Evolutionary conservation across 371 early-diverging fungal genomes (phyloP).

Genomic region (Sporodiniella umbellata): DNA sequence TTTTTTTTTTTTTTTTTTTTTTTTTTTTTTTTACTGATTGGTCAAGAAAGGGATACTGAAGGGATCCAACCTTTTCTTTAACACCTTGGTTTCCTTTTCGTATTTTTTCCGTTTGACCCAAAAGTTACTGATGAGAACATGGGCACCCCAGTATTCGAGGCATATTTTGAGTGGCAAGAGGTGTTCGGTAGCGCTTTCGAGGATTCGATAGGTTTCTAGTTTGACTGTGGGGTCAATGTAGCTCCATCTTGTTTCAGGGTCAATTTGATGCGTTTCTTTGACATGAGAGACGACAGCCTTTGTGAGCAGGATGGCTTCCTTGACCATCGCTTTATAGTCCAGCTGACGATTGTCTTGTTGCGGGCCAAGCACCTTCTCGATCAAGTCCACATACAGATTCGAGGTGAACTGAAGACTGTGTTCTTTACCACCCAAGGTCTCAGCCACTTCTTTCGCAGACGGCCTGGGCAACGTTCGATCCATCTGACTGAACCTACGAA

Average conservation of each 20-base stretch:
- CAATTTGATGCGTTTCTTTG: constrained; percentile 6
- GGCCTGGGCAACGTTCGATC: constrained; percentile 7
- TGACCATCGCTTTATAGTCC: constrained; percentile 15
- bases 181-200: constrained; percentile 12
- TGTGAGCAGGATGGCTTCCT: constrained; percentile 12
- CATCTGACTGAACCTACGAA: constrained; percentile 1
- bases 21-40: not conserved
- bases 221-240: constrained; percentile 11
- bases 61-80: not conserved
- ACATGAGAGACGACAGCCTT: constrained; percentile 9
- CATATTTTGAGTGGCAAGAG: constrained; percentile 10
- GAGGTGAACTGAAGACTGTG: constrained; percentile 15
- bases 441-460: constrained; percentile 7
- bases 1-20: not conserved
- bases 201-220: constrained; percentile 6
- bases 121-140: constrained; percentile 14
- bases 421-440: constrained; percentile 6
- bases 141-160: constrained; percentile 16
- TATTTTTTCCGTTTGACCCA: constrained; percentile 13
- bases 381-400: constrained; percentile 10
- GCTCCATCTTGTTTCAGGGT: constrained; percentile 10
- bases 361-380: constrained; percentile 6
- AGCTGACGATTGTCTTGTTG: constrained; percentile 1
- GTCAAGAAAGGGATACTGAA: constrained; percentile 11
- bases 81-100: not conserved